Evolutionary conservation across 1,139 yeast species (phyloP).

Genomic region (Hemisphaericaspora subhashii): DNA sequence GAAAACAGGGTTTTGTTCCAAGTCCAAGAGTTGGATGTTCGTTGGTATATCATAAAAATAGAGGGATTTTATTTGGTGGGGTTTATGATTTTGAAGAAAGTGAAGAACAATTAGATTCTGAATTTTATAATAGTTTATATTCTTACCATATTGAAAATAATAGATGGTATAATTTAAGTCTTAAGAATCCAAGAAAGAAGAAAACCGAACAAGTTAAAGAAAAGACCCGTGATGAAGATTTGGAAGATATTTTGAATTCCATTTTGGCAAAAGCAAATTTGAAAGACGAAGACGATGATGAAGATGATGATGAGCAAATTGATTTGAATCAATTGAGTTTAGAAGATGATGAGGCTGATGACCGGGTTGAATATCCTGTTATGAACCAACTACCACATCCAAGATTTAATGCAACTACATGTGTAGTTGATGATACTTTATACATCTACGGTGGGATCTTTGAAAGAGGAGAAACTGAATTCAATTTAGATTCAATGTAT

Average conservation of each 20-base stretch:
- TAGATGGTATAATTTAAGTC: conserved; percentile 78
- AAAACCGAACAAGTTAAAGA: conserved; percentile 45
- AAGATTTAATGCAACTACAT: conserved; percentile 81
- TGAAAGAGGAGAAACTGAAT: conserved; percentile 87
- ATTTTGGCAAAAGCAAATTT: conserved; percentile 72
- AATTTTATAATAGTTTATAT: conserved; percentile 76
- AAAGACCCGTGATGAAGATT: conserved; percentile 70
- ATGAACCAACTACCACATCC: conserved; percentile 77
- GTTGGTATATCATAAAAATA: conserved; percentile 82
- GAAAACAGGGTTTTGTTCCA: conserved; percentile 87
- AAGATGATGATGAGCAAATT: conserved; percentile 37
- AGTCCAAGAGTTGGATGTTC: conserved; percentile 95
- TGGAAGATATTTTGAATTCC: conserved; percentile 76
- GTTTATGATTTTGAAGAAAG: conserved; percentile 94
- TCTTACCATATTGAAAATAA: conserved; percentile 84
- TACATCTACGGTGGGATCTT: conserved; percentile 92
- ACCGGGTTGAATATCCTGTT: conserved; percentile 51
- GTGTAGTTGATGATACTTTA: conserved; percentile 81
- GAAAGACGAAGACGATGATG: conserved; percentile 53
- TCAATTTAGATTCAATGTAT: conserved; percentile 79
- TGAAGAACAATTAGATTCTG: conserved; percentile 85
- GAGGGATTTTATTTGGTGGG: conserved; percentile 95
- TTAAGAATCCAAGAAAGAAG: conserved; percentile 64
- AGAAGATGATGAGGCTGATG: conserved; percentile 39
- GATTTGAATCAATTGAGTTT: conserved; percentile 31